Evolutionary conservation across 2,329 filamentous ascomycete genomes (phyloP), one percentile per base, ranked within the genome.

Genomic region (Mycosphaerella sp.): DNA sequence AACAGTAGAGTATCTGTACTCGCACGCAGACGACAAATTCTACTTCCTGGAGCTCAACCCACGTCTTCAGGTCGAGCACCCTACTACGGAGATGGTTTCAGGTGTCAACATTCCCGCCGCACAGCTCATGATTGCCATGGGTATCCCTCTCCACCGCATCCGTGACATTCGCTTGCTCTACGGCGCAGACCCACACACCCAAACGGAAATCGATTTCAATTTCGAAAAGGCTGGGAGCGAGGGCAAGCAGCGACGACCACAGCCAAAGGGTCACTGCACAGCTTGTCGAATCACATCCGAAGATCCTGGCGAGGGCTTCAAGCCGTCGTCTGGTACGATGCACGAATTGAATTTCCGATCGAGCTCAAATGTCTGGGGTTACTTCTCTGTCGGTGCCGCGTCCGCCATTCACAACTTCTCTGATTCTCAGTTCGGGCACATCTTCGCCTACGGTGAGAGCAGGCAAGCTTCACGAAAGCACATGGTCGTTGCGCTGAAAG

Each of bases 361-460:
- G 76, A 95, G 89, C 70, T 97, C 93, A 58, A 98, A 98, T 63
- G 93, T 97, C 50, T 98, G 93, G 93, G 93, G 93, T 79, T 98
- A 98, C 75, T 98, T 98, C 82, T 98, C 93, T 47, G 93, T 98
- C 70, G 88, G 90, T 75, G 93, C 90, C 8, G 85, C 89, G 50
- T 91, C 90, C 75, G 90, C 90, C 72, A 98, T 98, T 60, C 93
- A 98, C 81, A 96, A 89, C 72, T 98, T 95, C 79, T 97, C 93
- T 6, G 93, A 98, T 76, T 94, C 87, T 66, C 93, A 98, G 68
- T 98, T 98, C 64, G 93, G 93, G 73, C 93, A 98, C 74, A 98
- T 98, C 63, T 98, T 98, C 71, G 94, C 93, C 46, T 98, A 97
- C 64, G 93, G 93, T 55, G 93, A 98, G 79, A 98, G 94, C 76